A percentile compares a stretch with the other conserved stretches of the same genome.
Evolutionary conservation across 495 filamentous ascomycete species (phyloP).

Genomic region (Penicillium silybi): DNA sequence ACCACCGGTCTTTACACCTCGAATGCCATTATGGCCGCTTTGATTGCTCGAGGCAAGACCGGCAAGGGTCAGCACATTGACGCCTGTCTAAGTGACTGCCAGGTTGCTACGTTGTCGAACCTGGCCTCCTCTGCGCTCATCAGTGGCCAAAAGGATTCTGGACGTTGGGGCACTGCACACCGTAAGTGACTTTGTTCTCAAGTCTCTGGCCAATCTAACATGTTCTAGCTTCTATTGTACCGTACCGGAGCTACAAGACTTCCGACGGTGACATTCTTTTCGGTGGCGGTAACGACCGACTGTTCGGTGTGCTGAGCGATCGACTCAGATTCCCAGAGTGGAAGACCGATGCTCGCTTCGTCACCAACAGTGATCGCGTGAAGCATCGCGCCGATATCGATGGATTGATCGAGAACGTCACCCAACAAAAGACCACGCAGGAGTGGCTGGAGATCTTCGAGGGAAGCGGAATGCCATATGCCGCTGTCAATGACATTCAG

Average conservation of each 20-base stretch:
- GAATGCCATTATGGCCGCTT: conserved; percentile 92
- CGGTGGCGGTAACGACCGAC: conserved; percentile 87
- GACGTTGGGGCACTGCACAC: conserved; percentile 94
- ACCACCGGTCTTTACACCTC: conserved; percentile 97
- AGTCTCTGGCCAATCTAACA: conserved; percentile 4
- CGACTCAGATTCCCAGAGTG: conserved; percentile 73
- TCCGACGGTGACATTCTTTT: conserved; percentile 86
- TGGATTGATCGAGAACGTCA: conserved; percentile 68
- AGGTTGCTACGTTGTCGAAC: conserved; percentile 88
- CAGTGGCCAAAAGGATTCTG: conserved; percentile 80
- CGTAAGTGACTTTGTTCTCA: conserved; percentile 51
- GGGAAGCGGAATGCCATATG: conserved; percentile 89
- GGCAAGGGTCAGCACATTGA: conserved; percentile 90
- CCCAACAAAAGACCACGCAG: conserved; percentile 71
- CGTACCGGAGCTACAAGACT: conserved; percentile 91
- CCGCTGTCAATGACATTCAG: conserved; percentile 90
- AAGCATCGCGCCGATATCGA: conserved; percentile 74
- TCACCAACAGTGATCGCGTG: conserved; percentile 78
- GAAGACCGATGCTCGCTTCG: conserved; percentile 70
- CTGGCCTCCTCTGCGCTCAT: conserved; percentile 90
- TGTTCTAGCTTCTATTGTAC: conserved; percentile 80
- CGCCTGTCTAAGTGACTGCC: conserved; percentile 84
- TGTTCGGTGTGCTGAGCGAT: conserved; percentile 84
- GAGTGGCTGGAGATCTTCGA: conserved; percentile 90
- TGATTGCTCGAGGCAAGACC: conserved; percentile 64